These are phyloP conservation scores for Chimonanthus praecox DNA, from an alignment of 164 flowering plant genomes.

Conservation along the genomic window DNA sequence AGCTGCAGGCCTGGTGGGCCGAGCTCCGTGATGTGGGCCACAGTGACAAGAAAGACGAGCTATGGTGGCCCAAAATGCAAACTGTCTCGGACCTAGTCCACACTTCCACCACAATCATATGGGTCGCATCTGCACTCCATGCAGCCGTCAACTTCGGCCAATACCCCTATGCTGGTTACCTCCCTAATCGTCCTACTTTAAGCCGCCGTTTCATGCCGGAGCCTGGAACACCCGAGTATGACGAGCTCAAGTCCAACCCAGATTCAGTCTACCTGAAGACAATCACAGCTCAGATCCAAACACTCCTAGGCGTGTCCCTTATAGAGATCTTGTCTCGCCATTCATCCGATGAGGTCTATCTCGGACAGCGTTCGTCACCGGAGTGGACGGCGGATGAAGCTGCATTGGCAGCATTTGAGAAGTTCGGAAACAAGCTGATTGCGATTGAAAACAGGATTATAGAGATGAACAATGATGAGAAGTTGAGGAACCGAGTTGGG, in stretches of 20 bases:
- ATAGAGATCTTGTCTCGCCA: conserved; percentile 78
- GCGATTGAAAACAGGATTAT: conserved; percentile 49
- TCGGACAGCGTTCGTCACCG: conserved; percentile 60
- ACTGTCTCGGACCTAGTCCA: conserved; percentile 43
- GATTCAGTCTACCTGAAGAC: conserved; percentile 58
- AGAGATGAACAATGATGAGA: conserved; percentile 44
- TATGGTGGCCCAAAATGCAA: conserved; percentile 78
- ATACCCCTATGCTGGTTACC: conserved; percentile 79
- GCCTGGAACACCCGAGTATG: conserved; percentile 60
- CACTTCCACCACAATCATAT: conserved; percentile 66
- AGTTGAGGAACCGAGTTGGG: conserved; percentile 59
- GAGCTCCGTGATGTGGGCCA: conserved; percentile 70
- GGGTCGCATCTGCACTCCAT: conserved; percentile 90
- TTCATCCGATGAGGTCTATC: conserved; percentile 70
- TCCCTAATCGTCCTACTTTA: conserved; percentile 78
- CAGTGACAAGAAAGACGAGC: conserved; percentile 67
- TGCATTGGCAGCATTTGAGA: conserved; percentile 48
- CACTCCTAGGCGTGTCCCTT: conserved; percentile 66
- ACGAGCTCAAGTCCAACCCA: conserved; percentile 54
- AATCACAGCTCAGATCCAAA: conserved; percentile 62
- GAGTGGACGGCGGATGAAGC: conserved; percentile 62
- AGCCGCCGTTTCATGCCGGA: conserved; percentile 85
- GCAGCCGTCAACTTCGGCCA: conserved; percentile 95
- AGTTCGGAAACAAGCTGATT: conserved; percentile 42
- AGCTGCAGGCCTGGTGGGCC: conserved; percentile 83